Base-by-base conservation (phyloP, 1,139 yeast genomes). In the Nakaseomyces glabratus region DNA sequence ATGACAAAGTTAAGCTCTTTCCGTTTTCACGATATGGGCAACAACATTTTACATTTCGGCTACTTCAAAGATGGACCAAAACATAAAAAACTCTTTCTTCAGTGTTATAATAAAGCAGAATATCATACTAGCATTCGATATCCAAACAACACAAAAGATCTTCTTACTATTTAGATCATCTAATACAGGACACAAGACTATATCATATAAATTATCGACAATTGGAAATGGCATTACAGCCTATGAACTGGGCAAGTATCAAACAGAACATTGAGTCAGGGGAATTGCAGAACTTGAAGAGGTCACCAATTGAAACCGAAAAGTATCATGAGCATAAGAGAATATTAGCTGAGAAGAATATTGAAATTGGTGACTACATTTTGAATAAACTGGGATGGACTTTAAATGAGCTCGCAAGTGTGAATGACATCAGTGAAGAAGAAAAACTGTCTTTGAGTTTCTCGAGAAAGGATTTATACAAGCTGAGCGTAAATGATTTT, bases 401-500 rank as follows among this genome's bases (percentile, higher is more conserved):
- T 16, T 26, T 28, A 15, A 31, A 35, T 5, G 49, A 49, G 35
- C 29, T 54, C 28, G 35, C 31, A 8, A 28, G 40, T 17, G 24
- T 49, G 14, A 50, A 21, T 20, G 44, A 37, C 28, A 40, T 43
- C 9, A 37, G 44, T 2, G 40, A 37, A 22, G 36, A 41, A 4
- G 44, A 42, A 19, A 48, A 45, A 38, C 31, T 42, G 7, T 24
- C 31, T 3, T 41, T 37, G 2, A 24, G 46, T 13, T 48, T 52
- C 28, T 34, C 45, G 2, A 34, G 38, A 7, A 25, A 21, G 9
- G 28, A 36, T 8, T 33, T 45, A 2, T 51, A 39, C 26, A 51
- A 46, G 22, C 48, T 63, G 4, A 43, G 58, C 6, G 14, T 43
- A 6, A 66, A 66, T 42, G 60, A 60, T 32, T 66, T 62, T 43